Percentiles rank a stretch among this genome's conserved stretches.
Conservation (phyloP, 345 rosid genomes). For the Eucalyptus curtisii region DNA sequence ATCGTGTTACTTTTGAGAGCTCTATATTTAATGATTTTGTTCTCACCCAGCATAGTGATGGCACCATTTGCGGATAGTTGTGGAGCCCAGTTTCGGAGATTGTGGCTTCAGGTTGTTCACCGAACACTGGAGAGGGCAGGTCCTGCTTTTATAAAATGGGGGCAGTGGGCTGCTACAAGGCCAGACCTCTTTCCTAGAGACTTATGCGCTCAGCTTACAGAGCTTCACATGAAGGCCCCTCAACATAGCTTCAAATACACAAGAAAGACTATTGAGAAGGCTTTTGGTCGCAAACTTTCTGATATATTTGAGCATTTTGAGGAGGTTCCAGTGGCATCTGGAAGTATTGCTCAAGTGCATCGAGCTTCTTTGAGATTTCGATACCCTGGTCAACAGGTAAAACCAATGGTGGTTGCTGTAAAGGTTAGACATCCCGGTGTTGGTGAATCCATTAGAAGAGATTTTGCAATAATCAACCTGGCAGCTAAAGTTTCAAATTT, state of each 20-base stretch:
- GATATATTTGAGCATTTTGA: slow-evolving; percentile 87
- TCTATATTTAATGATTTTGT: slow-evolving; percentile 50
- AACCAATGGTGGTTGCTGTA: slow-evolving; percentile 78
- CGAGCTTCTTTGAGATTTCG: slow-evolving; percentile 69
- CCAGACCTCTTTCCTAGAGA: slow-evolving; percentile 93
- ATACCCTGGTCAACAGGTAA: slow-evolving; percentile 63
- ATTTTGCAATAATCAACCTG: slow-evolving; percentile 69
- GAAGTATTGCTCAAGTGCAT: slow-evolving; percentile 98
- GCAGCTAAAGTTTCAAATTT: slow-evolving; percentile 55
- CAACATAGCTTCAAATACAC: slow-evolving; percentile 88
- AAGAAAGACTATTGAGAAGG: slow-evolving; percentile 61
- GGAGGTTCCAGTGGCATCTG: slow-evolving; percentile 90
- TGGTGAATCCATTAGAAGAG: slow-evolving; percentile 84
- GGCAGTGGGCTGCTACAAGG: slow-evolving; percentile 98
- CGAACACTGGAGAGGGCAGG: slow-evolving; percentile 78
- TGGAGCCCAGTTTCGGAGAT: slow-evolving; percentile 48
- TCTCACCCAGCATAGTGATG: slow-evolving; percentile 72
- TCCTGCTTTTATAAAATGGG: slow-evolving; percentile 98
- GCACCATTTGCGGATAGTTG: slow-evolving; percentile 52
- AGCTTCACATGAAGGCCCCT: slow-evolving; percentile 88
- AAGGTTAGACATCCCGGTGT: slow-evolving; percentile 99
- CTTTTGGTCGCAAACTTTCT: slow-evolving; percentile 82
- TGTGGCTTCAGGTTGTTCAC: slow-evolving; percentile 64
- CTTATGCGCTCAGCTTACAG: slow-evolving; percentile 76
- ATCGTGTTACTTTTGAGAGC: slow-evolving; percentile 57